Conservation (phyloP, 2,329 filamentous ascomycete species). For the Aspergillus neotritici region DNA sequence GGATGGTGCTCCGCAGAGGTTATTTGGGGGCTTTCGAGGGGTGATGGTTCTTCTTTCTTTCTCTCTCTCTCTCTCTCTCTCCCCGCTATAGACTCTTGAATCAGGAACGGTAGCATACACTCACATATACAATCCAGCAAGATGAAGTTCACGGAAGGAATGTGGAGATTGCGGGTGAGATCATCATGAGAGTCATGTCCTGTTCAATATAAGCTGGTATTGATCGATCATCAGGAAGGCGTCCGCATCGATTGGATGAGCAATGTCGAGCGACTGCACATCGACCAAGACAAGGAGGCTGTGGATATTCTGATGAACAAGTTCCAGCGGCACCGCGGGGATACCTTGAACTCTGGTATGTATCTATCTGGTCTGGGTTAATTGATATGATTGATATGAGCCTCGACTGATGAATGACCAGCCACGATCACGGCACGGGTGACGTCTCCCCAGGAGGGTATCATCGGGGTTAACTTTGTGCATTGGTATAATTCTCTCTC, state of each 20-base stretch:
- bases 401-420: conserved; percentile 8
- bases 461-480: conserved; percentile 36
- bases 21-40: background rate
- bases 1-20: background rate
- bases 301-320: conserved; percentile 36
- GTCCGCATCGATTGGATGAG: conserved; percentile 39
- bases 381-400: background rate
- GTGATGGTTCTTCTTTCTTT: background rate
- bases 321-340: conserved; percentile 33
- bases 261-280: conserved; percentile 33
- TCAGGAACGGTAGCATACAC: background rate
- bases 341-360: conserved; percentile 36
- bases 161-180: conserved; percentile 33
- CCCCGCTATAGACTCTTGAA: background rate
- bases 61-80: background rate
- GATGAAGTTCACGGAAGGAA: conserved; percentile 41
- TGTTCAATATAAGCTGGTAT: background rate
- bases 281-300: conserved; percentile 27
- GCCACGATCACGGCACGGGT: conserved; percentile 31
- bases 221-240: conserved; percentile 25
- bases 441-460: conserved; percentile 33
- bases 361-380: background rate
- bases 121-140: conserved; percentile 10
- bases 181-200: background rate
- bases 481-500: conserved; percentile 26